phyloP scores from a whole-genome alignment of 2,329 filamentous ascomycete species.

The Phaeoacremonium minimum region DNA sequence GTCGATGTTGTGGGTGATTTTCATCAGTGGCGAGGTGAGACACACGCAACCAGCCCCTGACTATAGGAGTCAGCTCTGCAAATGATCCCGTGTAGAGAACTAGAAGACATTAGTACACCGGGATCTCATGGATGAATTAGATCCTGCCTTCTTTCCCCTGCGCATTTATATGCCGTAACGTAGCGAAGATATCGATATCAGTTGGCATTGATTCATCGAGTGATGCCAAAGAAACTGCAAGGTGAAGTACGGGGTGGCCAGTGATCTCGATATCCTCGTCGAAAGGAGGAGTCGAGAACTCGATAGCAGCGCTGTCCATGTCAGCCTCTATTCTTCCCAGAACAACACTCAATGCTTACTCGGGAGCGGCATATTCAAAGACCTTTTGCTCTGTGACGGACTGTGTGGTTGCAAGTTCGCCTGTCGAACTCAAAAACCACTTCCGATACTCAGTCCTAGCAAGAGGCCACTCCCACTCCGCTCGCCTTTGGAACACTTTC shows the following conservation, averaged over 20 bases:
- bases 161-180: background rate
- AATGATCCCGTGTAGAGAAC: background rate
- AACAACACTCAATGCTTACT: no score
- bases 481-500: conserved; percentile 42
- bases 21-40: background rate
- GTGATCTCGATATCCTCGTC: background rate
- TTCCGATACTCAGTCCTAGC: conserved; percentile 56
- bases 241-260: background rate
- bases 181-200: background rate
- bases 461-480: conserved; percentile 60
- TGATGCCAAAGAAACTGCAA: background rate
- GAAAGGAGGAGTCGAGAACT: background rate
- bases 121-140: no score
- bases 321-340: background rate
- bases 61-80: background rate
- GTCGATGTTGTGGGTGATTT: background rate
- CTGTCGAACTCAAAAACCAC: conserved; percentile 45
- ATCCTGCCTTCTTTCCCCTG: no score
- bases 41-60: background rate
- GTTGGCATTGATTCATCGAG: background rate
- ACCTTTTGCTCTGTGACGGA: no score
- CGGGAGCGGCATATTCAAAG: no score
- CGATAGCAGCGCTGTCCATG: background rate
- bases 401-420: background rate
- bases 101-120: no score